Percentiles rank a stretch among this genome's conserved stretches.
phyloP scores from a whole-genome alignment of 208 protist genomes.

The Angomonas ambiguus region DNA sequence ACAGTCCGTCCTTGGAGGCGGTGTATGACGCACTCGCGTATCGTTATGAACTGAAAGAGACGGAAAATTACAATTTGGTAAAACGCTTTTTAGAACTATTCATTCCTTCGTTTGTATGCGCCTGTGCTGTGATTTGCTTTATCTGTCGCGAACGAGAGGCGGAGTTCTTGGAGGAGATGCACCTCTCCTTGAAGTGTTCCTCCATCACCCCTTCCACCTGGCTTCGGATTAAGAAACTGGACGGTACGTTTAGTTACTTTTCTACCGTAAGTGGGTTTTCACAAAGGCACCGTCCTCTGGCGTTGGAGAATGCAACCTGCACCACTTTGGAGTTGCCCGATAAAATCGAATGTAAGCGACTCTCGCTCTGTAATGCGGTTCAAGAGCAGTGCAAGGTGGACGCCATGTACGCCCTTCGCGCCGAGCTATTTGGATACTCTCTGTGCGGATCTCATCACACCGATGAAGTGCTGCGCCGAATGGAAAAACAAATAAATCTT shows the following conservation, averaged over 20 bases:
- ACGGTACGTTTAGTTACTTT: conserved; percentile 2
- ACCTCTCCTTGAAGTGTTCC: conserved; percentile 11
- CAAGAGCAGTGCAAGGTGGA: conserved; percentile 4
- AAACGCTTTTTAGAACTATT: not conserved
- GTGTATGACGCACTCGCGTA: conserved; percentile 16
- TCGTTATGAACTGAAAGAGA: conserved; percentile 9
- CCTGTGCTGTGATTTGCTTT: conserved; percentile 24
- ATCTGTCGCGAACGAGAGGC: conserved; percentile 19
- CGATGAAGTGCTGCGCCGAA: not conserved
- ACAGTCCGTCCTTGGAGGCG: not conserved
- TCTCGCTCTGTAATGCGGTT: not conserved
- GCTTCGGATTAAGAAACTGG: conserved; percentile 14
- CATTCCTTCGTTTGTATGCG: conserved; percentile 15
- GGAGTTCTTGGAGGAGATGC: conserved; percentile 24
- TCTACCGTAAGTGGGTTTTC: conserved; percentile 8
- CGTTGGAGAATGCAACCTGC: not conserved
- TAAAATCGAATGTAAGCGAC: not conserved
- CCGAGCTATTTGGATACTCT: not conserved
- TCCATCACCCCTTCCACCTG: conserved; percentile 13
- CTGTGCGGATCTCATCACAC: not conserved
- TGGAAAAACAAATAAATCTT: not conserved
- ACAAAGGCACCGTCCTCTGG: conserved; percentile 3
- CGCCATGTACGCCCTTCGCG: not conserved
- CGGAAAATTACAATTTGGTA: not conserved
- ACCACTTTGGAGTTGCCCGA: not conserved